These are phyloP conservation scores for Aspergillus intermedius DNA, from an alignment of 2,329 filamentous ascomycete genomes.

Conservation along the genomic window DNA sequence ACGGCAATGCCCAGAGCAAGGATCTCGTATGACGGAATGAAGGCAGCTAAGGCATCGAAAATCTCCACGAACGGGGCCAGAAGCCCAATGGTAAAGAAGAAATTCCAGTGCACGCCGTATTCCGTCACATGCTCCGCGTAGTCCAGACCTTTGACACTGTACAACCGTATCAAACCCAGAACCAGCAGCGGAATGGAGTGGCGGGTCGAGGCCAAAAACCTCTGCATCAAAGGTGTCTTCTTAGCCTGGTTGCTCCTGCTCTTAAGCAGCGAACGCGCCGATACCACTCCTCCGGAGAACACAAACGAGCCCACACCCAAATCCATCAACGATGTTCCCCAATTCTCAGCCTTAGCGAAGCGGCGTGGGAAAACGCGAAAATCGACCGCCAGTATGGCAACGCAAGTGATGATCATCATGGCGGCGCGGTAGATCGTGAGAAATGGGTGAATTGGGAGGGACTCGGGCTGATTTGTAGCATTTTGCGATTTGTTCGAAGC, in stretches of 20 bases:
- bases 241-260: slow-evolving; percentile 50
- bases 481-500: slow-evolving; percentile 8
- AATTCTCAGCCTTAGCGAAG: slow-evolving; percentile 98
- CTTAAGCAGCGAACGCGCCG: slow-evolving; percentile 71
- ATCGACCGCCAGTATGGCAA: slow-evolving; percentile 94
- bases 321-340: slow-evolving; percentile 99
- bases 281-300: slow-evolving; percentile 87
- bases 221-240: slow-evolving; percentile 39
- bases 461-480: slow-evolving; percentile 32
- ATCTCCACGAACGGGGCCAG: slow-evolving; percentile 83
- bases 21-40: slow-evolving; percentile 69
- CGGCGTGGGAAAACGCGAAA: slow-evolving; percentile 87
- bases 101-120: slow-evolving; percentile 99
- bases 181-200: slow-evolving; percentile 77
- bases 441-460: slow-evolving; percentile 79
- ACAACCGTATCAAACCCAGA: slow-evolving; percentile 71
- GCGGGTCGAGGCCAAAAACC: slow-evolving; percentile 62
- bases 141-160: slow-evolving; percentile 87
- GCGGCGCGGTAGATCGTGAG: slow-evolving; percentile 83
- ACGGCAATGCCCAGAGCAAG: slow-evolving; percentile 64
- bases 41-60: slow-evolving; percentile 63
- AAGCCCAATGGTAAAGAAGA: slow-evolving; percentile 92
- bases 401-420: slow-evolving; percentile 85
- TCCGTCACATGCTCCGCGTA: slow-evolving; percentile 97
- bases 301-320: slow-evolving; percentile 96